A percentile compares a stretch with the other conserved stretches of the same genome.
Evolutionary conservation across 2,329 filamentous ascomycete genomes (phyloP).

Genomic region (Arthrobotrys conoides): DNA sequence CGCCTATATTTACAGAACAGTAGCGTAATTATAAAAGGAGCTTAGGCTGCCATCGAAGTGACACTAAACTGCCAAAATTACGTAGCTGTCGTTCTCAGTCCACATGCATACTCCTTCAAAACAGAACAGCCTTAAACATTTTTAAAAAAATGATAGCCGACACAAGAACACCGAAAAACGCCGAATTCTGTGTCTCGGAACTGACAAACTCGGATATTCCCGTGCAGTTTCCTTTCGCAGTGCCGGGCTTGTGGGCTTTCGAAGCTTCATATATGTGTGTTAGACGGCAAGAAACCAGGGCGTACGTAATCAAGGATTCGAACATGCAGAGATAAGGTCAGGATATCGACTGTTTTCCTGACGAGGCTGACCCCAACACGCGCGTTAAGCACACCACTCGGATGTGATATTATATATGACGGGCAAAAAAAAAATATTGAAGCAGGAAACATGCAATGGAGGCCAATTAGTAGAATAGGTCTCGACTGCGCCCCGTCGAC

Average conservation of each 20-base stretch:
- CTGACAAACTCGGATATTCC: too few relatives aligned
- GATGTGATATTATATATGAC: not conserved
- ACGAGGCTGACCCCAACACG: not conserved
- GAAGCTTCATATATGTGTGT: too few relatives aligned
- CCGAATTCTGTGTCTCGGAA: too few relatives aligned
- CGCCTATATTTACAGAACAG: not conserved
- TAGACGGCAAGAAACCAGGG: too few relatives aligned
- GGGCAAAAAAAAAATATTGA: not conserved
- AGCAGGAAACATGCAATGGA: not conserved
- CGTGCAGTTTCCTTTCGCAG: too few relatives aligned
- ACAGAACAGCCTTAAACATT: too few relatives aligned
- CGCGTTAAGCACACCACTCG: not conserved
- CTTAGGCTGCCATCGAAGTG: not conserved
- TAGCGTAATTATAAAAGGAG: not conserved
- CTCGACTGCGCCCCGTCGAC: not conserved
- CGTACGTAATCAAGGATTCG: too few relatives aligned
- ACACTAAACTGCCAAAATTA: not conserved
- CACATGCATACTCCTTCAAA: not conserved
- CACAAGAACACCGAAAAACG: too few relatives aligned
- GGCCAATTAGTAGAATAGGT: not conserved
- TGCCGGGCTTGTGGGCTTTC: too few relatives aligned
- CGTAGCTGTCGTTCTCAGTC: not conserved
- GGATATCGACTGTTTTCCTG: too few relatives aligned
- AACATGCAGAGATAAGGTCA: too few relatives aligned
- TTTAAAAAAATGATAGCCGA: too few relatives aligned